These are phyloP conservation scores for Pontederia crassipes DNA, from an alignment of 176 grass and related monocot genomes.

Conservation along the genomic window DNA sequence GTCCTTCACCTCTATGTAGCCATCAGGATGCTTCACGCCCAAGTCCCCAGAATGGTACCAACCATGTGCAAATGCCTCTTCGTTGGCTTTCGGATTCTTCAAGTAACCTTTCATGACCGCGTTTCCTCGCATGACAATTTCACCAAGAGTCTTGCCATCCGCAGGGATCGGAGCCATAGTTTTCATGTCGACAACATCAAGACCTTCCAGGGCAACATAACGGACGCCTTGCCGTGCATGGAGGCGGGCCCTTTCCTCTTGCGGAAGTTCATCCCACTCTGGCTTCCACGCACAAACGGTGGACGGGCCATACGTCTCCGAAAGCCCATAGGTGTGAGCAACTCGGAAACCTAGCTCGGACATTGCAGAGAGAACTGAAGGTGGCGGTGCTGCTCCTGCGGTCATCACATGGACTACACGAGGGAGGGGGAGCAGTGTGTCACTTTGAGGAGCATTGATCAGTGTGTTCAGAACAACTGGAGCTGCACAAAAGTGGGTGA, in stretches of 20 bases:
- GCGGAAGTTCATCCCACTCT: conserved; percentile 27
- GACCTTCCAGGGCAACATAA: conserved; percentile 12
- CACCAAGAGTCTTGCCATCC: conserved; percentile 26
- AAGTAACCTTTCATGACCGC: conserved; percentile 30
- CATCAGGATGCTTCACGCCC: conserved; percentile 24
- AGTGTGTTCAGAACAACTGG: conserved; percentile 23
- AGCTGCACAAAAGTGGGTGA: conserved; percentile 9
- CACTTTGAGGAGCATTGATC: conserved; percentile 15
- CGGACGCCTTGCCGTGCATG: conserved; percentile 28
- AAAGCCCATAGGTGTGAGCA: conserved; percentile 32
- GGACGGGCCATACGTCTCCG: conserved; percentile 24
- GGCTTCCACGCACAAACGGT: conserved; percentile 25
- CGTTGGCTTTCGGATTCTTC: conserved; percentile 19
- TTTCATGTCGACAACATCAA: conserved; percentile 16
- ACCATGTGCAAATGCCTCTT: conserved; percentile 23
- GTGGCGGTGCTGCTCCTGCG: conserved; percentile 26
- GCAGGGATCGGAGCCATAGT: conserved; percentile 25
- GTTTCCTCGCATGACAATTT: conserved; percentile 31
- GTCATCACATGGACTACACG: conserved; percentile 18
- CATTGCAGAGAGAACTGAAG: conserved; percentile 21
- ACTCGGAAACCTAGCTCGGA: conserved; percentile 25
- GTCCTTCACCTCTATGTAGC: conserved; percentile 31
- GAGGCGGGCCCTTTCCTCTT: conserved; percentile 1
- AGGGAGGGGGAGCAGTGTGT: conserved; percentile 15
- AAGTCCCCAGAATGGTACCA: conserved; percentile 30